These are phyloP conservation scores for Solanum dulcamara DNA, from an alignment of 257 asterid genomes.

Conservation along the genomic window DNA sequence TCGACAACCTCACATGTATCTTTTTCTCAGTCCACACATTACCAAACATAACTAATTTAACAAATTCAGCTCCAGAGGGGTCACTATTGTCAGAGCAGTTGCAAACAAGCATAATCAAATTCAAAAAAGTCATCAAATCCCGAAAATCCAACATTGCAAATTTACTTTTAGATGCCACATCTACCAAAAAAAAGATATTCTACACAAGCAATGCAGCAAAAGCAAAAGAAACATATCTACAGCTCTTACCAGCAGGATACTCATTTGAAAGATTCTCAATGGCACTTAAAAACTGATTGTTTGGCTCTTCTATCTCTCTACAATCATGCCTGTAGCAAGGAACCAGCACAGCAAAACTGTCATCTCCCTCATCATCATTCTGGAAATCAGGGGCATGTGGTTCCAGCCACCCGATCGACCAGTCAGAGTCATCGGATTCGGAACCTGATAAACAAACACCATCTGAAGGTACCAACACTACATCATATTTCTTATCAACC, in stretches of 20 bases:
- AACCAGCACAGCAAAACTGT: constrained; percentile 87
- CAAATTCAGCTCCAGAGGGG: not conserved
- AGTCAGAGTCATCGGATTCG: constrained; percentile 84
- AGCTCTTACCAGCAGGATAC: constrained; percentile 47
- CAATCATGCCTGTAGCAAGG: constrained; percentile 73
- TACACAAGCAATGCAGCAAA: not conserved
- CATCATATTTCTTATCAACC: constrained; percentile 67
- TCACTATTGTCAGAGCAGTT: not conserved
- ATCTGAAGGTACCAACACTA: constrained; percentile 82
- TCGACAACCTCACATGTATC: not conserved
- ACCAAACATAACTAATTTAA: not conserved
- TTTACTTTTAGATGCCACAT: not conserved
- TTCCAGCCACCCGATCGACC: constrained; percentile 98
- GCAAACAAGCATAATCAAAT: not conserved
- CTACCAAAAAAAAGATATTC: not conserved
- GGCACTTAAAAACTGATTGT: constrained; percentile 35
- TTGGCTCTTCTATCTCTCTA: constrained; percentile 25
- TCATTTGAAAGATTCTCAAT: constrained; percentile 42
- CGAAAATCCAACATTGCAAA: not conserved
- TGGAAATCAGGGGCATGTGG: constrained; percentile 79
- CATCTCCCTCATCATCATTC: constrained; percentile 61
- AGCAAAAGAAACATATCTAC: not conserved
- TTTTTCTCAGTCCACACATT: not conserved
- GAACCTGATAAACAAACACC: constrained; percentile 84
- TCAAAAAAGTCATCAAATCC: not conserved